A percentile compares a stretch with the other conserved stretches of the same genome.
Conservation (phyloP, 352 stramenopile species). For the Pelagophyceae sp. region DNA sequence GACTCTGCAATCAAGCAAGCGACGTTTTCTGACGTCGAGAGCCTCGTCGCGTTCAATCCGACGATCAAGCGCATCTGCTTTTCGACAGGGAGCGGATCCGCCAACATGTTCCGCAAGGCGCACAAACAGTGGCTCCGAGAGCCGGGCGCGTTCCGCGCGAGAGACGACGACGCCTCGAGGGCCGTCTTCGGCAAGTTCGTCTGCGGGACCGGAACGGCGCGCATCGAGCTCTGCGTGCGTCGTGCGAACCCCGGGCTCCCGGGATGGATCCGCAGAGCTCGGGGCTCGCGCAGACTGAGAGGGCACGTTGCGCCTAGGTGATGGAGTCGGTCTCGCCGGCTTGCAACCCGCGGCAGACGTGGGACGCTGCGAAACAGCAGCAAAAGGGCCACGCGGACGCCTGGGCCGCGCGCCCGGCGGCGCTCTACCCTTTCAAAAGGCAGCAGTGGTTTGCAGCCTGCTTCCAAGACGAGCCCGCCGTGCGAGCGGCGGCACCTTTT, state of each 20-base stretch:
- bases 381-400: background rate
- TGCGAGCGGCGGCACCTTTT: background rate
- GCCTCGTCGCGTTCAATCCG: background rate
- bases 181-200: background rate
- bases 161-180: background rate
- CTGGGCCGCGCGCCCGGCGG: background rate
- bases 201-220: background rate
- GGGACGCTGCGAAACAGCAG: background rate
- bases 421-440: constrained; percentile 17
- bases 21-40: background rate
- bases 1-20: background rate
- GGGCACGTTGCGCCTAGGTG: no score
- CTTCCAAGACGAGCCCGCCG: constrained; percentile 2
- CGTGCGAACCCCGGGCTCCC: no score
- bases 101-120: background rate
- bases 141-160: background rate
- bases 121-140: background rate
- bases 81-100: background rate
- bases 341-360: constrained; percentile 12
- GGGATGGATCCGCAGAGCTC: no score
- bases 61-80: constrained; percentile 10
- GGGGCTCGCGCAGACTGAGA: no score
- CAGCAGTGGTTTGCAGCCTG: constrained; percentile 6
- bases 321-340: constrained; percentile 1
- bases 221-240: constrained; percentile 13